Conservation (phyloP, 2,329 filamentous ascomycete genomes). For the Sclerotinia subarctica region DNA sequence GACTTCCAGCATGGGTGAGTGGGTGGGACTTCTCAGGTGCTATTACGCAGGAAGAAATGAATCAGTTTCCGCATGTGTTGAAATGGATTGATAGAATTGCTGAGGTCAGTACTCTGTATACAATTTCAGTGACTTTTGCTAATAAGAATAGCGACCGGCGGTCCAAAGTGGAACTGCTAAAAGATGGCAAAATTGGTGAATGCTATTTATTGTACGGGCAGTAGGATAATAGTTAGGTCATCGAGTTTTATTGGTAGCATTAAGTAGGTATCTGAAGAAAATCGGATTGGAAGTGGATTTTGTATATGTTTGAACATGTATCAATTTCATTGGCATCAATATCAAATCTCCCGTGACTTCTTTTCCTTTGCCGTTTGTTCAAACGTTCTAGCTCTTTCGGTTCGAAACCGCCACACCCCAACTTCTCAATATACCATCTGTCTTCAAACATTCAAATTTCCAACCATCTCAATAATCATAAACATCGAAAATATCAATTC, state of each 20-base stretch:
- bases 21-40: slow-evolving; percentile 43
- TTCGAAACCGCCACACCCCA: neutral
- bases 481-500: neutral
- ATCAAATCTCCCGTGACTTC: neutral
- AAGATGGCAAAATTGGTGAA: slow-evolving; percentile 18
- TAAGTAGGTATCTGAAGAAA: too few species aligned
- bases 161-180: slow-evolving; percentile 35
- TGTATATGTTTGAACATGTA: neutral
- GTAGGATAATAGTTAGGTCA: neutral
- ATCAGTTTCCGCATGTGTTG: slow-evolving; percentile 49
- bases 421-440: neutral
- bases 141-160: slow-evolving; percentile 22
- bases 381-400: neutral
- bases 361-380: neutral
- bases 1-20: slow-evolving; percentile 43
- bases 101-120: slow-evolving; percentile 26
- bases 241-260: too few species aligned
- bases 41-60: slow-evolving; percentile 48
- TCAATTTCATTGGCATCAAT: neutral
- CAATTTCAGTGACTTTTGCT: neutral
- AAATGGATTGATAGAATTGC: slow-evolving; percentile 53
- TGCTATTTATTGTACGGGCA: neutral
- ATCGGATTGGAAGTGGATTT: neutral
- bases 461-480: neutral
- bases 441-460: neutral